A percentile compares a stretch with the other conserved stretches of the same genome.
phyloP scores from a whole-genome alignment of 495 filamentous ascomycete species.

The Aspergillus nidulans region DNA sequence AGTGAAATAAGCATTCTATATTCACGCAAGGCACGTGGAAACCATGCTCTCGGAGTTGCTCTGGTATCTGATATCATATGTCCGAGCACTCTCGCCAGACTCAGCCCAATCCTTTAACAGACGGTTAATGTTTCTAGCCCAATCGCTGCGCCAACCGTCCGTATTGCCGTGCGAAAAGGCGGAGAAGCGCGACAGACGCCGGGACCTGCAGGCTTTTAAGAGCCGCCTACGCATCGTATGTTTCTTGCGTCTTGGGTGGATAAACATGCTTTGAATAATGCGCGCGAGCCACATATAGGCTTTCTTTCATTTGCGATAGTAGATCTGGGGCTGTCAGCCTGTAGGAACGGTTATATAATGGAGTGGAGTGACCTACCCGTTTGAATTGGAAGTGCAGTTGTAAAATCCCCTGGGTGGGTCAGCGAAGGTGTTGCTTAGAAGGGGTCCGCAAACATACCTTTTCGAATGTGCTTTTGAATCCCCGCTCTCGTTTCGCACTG shows the following conservation, averaged over 20 bases:
- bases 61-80: conserved; percentile 18
- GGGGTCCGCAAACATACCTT: conserved; percentile 61
- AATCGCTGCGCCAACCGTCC: conserved; percentile 9
- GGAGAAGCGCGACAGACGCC: conserved; percentile 1
- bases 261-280: neutral
- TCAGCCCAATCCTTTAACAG: conserved; percentile 11
- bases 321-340: conserved; percentile 31
- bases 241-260: neutral
- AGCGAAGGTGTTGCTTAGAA: conserved; percentile 10
- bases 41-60: conserved; percentile 4
- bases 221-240: neutral
- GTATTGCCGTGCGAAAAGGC: conserved; percentile 4
- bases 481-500: conserved; percentile 88
- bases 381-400: conserved; percentile 99
- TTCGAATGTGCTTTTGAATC: conserved; percentile 95
- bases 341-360: neutral
- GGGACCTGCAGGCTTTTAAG: neutral
- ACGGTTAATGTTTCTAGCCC: conserved; percentile 15
- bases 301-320: conserved; percentile 30
- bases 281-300: neutral
- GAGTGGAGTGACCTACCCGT: conserved; percentile 46
- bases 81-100: conserved; percentile 13
- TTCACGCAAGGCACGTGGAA: conserved; percentile 12
- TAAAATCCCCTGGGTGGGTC: conserved; percentile 68
- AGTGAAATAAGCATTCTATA: conserved; percentile 19